Evolutionary conservation across 2,329 filamentous ascomycete genomes (phyloP).

Genomic region (Monilinia laxa): DNA sequence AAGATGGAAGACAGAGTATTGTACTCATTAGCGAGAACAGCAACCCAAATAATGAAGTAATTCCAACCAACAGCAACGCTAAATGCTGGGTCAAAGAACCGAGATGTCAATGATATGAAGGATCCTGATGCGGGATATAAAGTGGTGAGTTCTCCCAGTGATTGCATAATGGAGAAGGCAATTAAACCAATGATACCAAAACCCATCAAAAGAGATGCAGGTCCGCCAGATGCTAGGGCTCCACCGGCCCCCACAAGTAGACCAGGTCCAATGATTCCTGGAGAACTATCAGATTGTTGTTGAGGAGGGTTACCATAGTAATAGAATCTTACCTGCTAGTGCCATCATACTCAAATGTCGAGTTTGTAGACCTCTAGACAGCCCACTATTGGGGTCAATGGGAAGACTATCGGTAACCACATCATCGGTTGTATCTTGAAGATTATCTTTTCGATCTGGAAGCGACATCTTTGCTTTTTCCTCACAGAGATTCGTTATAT

Average conservation of each 20-base stretch:
- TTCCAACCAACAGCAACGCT: constrained; percentile 60
- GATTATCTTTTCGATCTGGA: constrained; percentile 2
- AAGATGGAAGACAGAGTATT: constrained; percentile 67
- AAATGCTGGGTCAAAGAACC: constrained; percentile 70
- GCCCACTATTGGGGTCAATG: constrained; percentile 59
- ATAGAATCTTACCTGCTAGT: constrained; percentile 43
- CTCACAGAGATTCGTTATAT: neutral
- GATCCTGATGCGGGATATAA: constrained; percentile 69
- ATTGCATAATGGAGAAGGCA: constrained; percentile 59
- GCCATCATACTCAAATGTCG: constrained; percentile 69
- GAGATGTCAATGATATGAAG: constrained; percentile 68
- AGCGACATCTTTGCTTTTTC: neutral
- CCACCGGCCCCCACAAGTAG: constrained; percentile 70
- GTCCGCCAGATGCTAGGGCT: constrained; percentile 66
- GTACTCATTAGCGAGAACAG: constrained; percentile 66
- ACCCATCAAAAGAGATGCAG: constrained; percentile 69
- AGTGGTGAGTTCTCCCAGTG: constrained; percentile 71
- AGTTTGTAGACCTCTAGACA: constrained; percentile 68
- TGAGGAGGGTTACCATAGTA: neutral
- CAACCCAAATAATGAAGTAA: constrained; percentile 40
- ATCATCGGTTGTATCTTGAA: neutral
- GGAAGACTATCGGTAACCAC: neutral
- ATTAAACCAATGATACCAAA: constrained; percentile 71
- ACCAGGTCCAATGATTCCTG: constrained; percentile 61
- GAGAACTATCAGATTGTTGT: neutral